These are phyloP conservation scores for Senna siamea DNA, from an alignment of 306 rosid genomes.

Conservation along the genomic window DNA sequence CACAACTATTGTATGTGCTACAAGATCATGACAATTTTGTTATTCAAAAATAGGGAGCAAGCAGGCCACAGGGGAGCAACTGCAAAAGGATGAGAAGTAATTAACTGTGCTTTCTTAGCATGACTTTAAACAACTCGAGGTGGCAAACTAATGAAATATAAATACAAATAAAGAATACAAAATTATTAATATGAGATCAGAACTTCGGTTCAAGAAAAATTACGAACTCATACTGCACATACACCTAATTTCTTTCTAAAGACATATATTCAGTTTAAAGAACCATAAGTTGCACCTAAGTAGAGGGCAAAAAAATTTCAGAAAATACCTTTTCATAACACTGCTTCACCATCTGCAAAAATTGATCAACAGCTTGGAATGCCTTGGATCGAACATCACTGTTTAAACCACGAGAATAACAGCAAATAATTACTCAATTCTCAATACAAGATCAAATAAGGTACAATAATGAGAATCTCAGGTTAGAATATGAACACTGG, in stretches of 20 bases:
- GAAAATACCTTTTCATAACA: constrained; percentile 78
- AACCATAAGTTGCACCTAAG: constrained; percentile 29
- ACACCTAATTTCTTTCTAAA: constrained; percentile 35
- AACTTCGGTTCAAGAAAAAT: background rate
- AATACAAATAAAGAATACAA: constrained; percentile 19
- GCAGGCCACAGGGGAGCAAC: constrained; percentile 19
- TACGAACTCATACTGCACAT: constrained; percentile 1
- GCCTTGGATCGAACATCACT: constrained; percentile 94
- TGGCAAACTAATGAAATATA: background rate
- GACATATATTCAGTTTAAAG: constrained; percentile 11
- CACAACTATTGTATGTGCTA: background rate
- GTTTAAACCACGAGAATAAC: constrained; percentile 44
- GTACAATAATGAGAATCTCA: constrained; percentile 29
- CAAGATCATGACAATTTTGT: constrained; percentile 25
- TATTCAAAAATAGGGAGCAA: constrained; percentile 14
- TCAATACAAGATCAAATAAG: constrained; percentile 18
- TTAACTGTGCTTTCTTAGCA: constrained; percentile 23
- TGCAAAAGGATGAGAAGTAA: constrained; percentile 20
- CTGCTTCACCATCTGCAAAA: constrained; percentile 81
- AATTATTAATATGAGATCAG: constrained; percentile 29
- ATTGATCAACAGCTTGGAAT: constrained; percentile 95
- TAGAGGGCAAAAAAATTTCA: constrained; percentile 37
- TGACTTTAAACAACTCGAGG: background rate
- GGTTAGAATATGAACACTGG: constrained; percentile 29
- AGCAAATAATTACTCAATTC: constrained; percentile 18